Percentiles rank a stretch among this genome's conserved stretches.
phyloP scores from a whole-genome alignment of 192 early-diverging fungal species.

The Entomortierella parvispora region DNA sequence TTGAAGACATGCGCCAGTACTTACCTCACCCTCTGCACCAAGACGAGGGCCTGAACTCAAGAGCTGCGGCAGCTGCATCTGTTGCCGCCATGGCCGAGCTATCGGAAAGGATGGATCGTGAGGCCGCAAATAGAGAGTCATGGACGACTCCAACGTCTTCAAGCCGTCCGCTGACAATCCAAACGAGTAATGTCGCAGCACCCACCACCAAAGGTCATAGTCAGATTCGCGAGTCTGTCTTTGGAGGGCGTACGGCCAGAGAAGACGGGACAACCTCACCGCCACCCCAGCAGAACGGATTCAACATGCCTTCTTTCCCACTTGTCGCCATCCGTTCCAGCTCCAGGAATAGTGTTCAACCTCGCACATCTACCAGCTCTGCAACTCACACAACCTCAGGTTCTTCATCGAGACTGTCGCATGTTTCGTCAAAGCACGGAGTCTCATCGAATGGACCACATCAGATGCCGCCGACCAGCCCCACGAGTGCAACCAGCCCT shows the following conservation, averaged over 20 bases:
- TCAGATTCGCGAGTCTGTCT: constrained; percentile 45
- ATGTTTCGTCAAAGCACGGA: constrained; percentile 21
- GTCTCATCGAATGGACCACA: constrained; percentile 9
- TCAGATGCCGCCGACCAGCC: constrained; percentile 2
- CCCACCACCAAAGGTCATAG: constrained; percentile 1
- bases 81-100: constrained; percentile 15
- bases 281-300: constrained; percentile 6
- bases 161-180: constrained; percentile 1
- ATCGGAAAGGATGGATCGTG: constrained; percentile 17
- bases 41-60: not conserved
- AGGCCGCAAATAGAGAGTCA: constrained; percentile 3
- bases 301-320: constrained; percentile 25
- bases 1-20: not conserved
- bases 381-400: constrained; percentile 6
- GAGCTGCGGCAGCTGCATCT: constrained; percentile 10
- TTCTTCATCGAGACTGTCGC: constrained; percentile 10
- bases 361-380: constrained; percentile 25
- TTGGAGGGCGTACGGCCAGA: constrained; percentile 39
- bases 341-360: constrained; percentile 24
- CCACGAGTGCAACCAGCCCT: not conserved
- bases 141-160: constrained; percentile 11
- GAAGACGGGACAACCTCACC: constrained; percentile 16
- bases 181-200: not conserved
- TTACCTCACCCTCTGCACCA: not conserved
- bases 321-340: constrained; percentile 22